Base-by-base conservation (phyloP, 129 eudicot genomes). In the Kitagawia praeruptora region DNA sequence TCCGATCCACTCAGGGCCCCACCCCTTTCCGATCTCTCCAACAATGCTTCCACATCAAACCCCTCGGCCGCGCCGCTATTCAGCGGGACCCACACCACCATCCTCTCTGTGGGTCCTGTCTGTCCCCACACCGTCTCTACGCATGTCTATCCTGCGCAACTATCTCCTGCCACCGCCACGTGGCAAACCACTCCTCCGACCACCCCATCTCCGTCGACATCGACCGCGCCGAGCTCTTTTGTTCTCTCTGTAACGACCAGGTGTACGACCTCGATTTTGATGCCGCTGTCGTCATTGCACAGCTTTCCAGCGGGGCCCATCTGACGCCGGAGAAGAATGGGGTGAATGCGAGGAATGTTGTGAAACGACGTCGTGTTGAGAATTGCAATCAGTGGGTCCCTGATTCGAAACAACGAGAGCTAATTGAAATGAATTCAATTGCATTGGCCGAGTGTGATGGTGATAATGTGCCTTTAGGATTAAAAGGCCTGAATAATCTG, bases 211-310 rank as follows among this genome's bases (percentile, higher is more conserved):
- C 87, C 58, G 88, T 91, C 40, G 97, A 93, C 81, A 87, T 93
- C 76, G 89, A 87, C 80, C 92, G 93, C 27, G 90, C 91, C 28
- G 98, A 93, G 93, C 90, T 93, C 46, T 93, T 83, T 77, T 93
- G 98, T 69, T 83, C 89, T 58, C 18, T 77, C 38, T 93, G 98
- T 77, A 51, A 61, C 15, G 98, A 93, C 82, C 98, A 93, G 85
- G 93, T 89, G 25, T 93, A 93, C 76, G 95, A 91, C 82, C 83
- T 83, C 27, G 98, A 91, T 78, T 88, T 93, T 72, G 97, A 93
- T 48, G 81, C 84, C 4, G 86, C 84, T 14, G 83, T 93, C 6
- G 88, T 89, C 23, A 63, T 90, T 28, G 84, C 82, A 46, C 89
- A 86, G 76, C 54, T 61, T 88, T 39, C 80, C 82, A 12, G 84